phyloP scores from a whole-genome alignment of 2,329 filamentous ascomycete genomes.

The Alternaria ethzedia region DNA sequence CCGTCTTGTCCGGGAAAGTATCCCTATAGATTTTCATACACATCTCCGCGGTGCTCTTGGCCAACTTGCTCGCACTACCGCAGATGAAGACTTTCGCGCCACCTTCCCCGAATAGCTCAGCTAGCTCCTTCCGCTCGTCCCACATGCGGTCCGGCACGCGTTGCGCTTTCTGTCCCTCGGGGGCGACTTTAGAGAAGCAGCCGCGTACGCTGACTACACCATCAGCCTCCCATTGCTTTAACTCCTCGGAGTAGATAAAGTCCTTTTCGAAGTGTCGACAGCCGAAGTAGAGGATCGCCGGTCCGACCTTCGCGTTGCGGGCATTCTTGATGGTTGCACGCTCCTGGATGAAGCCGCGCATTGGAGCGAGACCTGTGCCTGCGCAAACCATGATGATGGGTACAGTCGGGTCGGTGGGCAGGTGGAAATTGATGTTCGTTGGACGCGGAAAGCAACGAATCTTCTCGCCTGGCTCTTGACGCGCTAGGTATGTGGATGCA shows the following conservation, averaged over 20 bases:
- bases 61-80: slow-evolving; percentile 59
- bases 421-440: slow-evolving; percentile 12
- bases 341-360: slow-evolving; percentile 44
- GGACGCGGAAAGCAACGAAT: slow-evolving; percentile 11
- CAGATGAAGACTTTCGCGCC: slow-evolving; percentile 67
- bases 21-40: slow-evolving; percentile 26
- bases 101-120: slow-evolving; percentile 48
- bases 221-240: slow-evolving; percentile 46
- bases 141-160: slow-evolving; percentile 59
- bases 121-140: slow-evolving; percentile 52
- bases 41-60: slow-evolving; percentile 44
- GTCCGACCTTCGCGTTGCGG: slow-evolving; percentile 54
- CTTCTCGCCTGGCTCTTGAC: slow-evolving; percentile 7
- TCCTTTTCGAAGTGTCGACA: slow-evolving; percentile 63
- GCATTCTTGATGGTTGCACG: slow-evolving; percentile 30
- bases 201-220: slow-evolving; percentile 9
- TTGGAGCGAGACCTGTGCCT: slow-evolving; percentile 39
- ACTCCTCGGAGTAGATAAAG: slow-evolving; percentile 64
- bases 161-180: slow-evolving; percentile 61
- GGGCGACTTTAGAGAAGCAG: slow-evolving; percentile 67
- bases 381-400: slow-evolving; percentile 57
- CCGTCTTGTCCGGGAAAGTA: slow-evolving; percentile 3
- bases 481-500: slow-evolving; percentile 5
- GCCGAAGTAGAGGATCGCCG: slow-evolving; percentile 67
- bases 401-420: slow-evolving; percentile 39